Conservation (phyloP, 139 green algal species). For the Penium margaritaceum region DNA sequence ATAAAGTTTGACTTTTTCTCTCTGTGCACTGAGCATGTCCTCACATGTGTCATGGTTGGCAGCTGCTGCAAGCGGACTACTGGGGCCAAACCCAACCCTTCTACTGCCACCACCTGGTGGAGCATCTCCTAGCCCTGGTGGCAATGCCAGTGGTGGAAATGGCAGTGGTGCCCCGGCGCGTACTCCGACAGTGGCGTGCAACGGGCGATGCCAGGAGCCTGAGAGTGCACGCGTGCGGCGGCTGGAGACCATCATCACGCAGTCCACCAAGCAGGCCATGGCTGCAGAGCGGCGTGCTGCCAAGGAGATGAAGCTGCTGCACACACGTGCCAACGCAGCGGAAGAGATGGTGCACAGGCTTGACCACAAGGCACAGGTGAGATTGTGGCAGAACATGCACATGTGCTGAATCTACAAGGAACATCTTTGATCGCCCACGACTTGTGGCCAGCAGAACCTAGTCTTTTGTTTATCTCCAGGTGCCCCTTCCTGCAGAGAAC, state of each 20-base stretch:
- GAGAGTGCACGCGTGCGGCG: not conserved
- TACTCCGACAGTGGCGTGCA: not conserved
- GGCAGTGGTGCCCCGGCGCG: not conserved
- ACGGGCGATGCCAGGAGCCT: no score
- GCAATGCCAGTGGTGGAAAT: no score
- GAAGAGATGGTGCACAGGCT: constrained; percentile 27
- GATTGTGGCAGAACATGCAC: no score
- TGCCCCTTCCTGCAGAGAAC: not conserved
- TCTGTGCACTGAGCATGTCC: no score
- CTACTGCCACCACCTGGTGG: no score
- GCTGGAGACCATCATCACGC: constrained; percentile 27
- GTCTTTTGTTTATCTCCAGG: not conserved
- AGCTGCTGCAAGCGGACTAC: no score
- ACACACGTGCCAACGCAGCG: not conserved
- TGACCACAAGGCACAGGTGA: constrained; percentile 28
- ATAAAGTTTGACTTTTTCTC: no score
- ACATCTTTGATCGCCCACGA: no score
- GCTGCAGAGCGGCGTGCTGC: not conserved
- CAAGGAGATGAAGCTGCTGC: constrained; percentile 9
- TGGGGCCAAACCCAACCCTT: no score
- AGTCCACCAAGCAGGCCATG: constrained; percentile 18
- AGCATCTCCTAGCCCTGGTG: not conserved
- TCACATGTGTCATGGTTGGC: no score
- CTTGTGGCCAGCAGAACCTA: not conserved
- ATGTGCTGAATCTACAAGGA: not conserved